phyloP scores from a whole-genome alignment of 495 filamentous ascomycete genomes.

The Tetracladium marchalianum region DNA sequence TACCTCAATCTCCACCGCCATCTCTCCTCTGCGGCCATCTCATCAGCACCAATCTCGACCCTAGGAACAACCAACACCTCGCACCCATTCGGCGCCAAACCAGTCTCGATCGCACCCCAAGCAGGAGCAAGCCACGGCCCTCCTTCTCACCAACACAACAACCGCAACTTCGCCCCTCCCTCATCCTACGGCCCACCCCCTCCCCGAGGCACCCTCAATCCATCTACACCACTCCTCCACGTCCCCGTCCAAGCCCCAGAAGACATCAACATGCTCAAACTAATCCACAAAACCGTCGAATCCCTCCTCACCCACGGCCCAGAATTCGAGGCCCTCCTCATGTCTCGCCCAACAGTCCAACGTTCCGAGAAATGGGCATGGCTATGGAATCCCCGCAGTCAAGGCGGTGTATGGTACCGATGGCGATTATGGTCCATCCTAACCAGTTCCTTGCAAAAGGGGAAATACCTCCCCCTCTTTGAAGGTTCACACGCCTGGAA shows the following conservation, averaged over 20 bases:
- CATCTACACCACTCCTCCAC: conserved; percentile 41
- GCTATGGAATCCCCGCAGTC: conserved; percentile 80
- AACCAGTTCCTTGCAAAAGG: conserved; percentile 39
- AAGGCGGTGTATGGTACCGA: conserved; percentile 76
- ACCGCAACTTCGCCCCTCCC: conserved; percentile 78
- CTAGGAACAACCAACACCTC: conserved; percentile 42
- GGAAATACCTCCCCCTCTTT: conserved; percentile 50
- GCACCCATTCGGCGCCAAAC: conserved; percentile 79
- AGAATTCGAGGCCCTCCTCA: conserved; percentile 87
- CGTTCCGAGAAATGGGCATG: conserved; percentile 84
- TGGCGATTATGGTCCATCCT: conserved; percentile 84
- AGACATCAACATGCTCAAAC: conserved; percentile 67
- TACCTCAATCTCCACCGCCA: conserved; percentile 73
- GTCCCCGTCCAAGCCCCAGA: conserved; percentile 68
- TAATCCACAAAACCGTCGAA: conserved; percentile 87
- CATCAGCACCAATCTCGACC: conserved; percentile 38
- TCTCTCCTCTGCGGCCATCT: conserved; percentile 71
- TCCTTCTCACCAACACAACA: conserved; percentile 55
- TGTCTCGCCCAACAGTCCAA: conserved; percentile 73
- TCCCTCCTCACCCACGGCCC: conserved; percentile 65
- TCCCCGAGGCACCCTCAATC: conserved; percentile 28
- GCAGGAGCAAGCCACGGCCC: conserved; percentile 43
- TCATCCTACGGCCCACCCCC: conserved; percentile 43
- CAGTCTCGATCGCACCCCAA: conserved; percentile 35
- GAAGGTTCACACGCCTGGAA: conserved; percentile 63